Evolutionary conservation across 257 asterid genomes (phyloP).

Genomic region (Solanum sparsipilum): DNA sequence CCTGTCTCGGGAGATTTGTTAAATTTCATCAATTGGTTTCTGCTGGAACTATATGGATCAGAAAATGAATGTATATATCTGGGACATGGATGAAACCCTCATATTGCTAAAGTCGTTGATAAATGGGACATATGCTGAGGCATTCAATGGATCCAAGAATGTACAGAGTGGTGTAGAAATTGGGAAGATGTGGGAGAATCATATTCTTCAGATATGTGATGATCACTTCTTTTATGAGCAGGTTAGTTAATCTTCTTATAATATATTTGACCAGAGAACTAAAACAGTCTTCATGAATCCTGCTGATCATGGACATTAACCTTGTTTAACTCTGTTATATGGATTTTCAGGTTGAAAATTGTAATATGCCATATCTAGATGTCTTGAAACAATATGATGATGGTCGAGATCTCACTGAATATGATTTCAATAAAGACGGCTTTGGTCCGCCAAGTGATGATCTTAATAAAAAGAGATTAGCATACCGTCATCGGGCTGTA

Average conservation of each 20-base stretch:
- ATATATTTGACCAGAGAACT: background rate
- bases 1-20: background rate
- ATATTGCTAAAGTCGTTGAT: conserved; percentile 75
- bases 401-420: conserved; percentile 56
- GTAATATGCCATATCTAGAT: conserved; percentile 77
- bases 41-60: conserved; percentile 24
- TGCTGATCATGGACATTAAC: background rate
- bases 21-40: background rate
- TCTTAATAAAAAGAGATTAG: conserved; percentile 56
- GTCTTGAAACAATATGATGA: conserved; percentile 56
- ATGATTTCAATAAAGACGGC: conserved; percentile 62
- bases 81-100: conserved; percentile 99
- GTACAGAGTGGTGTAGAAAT: conserved; percentile 49
- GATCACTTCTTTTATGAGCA: conserved; percentile 77
- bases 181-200: conserved; percentile 82
- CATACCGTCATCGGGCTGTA: conserved; percentile 60
- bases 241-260: conserved; percentile 21
- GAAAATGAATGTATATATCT: conserved; percentile 64
- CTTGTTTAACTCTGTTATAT: background rate
- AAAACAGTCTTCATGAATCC: background rate
- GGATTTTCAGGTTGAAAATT: conserved; percentile 52
- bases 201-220: conserved; percentile 76
- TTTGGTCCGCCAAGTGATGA: conserved; percentile 52
- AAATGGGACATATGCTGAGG: conserved; percentile 62
- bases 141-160: conserved; percentile 56